These are phyloP conservation scores for Holtermannia corniformis DNA, from an alignment of 768 basidiomycete genomes.

Conservation along the genomic window DNA sequence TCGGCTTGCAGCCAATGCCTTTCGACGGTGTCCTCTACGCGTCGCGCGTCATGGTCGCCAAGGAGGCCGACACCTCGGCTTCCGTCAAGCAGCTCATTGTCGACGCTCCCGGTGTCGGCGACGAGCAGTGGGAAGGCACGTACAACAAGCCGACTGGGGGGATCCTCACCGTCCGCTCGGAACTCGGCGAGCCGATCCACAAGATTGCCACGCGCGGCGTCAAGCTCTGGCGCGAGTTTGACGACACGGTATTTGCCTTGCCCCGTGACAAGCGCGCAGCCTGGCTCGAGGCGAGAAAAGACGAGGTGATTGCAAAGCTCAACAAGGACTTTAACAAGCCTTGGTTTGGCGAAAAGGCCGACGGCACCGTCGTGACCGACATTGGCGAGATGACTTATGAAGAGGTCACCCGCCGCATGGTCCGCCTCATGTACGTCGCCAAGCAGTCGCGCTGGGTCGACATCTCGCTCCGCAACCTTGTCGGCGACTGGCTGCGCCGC, in stretches of 20 bases:
- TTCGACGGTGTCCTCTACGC: slow-evolving; percentile 97
- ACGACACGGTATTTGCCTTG: slow-evolving; percentile 87
- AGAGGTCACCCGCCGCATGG: slow-evolving; percentile 82
- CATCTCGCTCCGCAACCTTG: slow-evolving; percentile 75
- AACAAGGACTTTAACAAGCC: slow-evolving; percentile 90
- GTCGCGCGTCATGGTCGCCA: slow-evolving; percentile 96
- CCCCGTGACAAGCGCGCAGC: slow-evolving; percentile 87
- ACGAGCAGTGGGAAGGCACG: slow-evolving; percentile 82
- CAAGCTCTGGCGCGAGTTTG: slow-evolving; percentile 98
- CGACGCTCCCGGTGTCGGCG: slow-evolving; percentile 79
- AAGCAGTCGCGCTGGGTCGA: slow-evolving; percentile 94
- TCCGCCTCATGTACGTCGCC: slow-evolving; percentile 85
- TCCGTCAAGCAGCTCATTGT: slow-evolving; percentile 96
- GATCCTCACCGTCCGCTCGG: slow-evolving; percentile 90
- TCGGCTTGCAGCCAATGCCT: slow-evolving; percentile 86
- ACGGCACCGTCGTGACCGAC: slow-evolving; percentile 70
- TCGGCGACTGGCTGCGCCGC: slow-evolving; percentile 93
- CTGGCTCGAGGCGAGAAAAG: slow-evolving; percentile 78
- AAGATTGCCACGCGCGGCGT: slow-evolving; percentile 96
- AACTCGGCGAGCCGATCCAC: slow-evolving; percentile 97
- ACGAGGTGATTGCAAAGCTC: slow-evolving; percentile 80
- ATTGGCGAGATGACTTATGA: slow-evolving; percentile 97
- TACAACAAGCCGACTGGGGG: slow-evolving; percentile 91
- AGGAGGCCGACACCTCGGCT: slow-evolving; percentile 90
- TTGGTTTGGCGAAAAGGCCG: slow-evolving; percentile 87